Conservation (phyloP, 192 early-diverging fungal genomes). For the Backusella circina region DNA sequence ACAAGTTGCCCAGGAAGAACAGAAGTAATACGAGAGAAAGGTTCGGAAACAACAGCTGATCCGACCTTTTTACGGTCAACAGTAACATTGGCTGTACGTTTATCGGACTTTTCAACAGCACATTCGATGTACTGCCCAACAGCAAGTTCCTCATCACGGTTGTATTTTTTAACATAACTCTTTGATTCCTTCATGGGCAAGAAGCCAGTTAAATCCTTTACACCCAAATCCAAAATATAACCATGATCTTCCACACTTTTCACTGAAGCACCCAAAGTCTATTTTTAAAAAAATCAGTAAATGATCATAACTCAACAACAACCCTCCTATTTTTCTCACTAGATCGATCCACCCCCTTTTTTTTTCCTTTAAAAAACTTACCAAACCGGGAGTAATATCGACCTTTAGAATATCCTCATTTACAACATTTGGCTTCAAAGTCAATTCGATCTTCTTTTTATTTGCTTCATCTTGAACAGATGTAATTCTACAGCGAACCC, state of each 20-base stretch:
- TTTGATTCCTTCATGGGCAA: conserved; percentile 65
- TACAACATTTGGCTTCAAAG: conserved; percentile 71
- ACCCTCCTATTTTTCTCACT: neutral
- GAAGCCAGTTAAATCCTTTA: conserved; percentile 69
- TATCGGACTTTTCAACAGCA: conserved; percentile 56
- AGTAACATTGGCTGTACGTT: conserved; percentile 63
- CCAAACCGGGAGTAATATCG: conserved; percentile 71
- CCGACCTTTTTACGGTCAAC: conserved; percentile 58
- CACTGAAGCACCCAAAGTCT: conserved; percentile 65
- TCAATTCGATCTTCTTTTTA: conserved; percentile 65
- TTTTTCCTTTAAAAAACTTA: conserved; percentile 21
- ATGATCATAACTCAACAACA: neutral
- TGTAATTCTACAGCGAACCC: conserved; percentile 70
- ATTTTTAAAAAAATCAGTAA: conserved; percentile 5
- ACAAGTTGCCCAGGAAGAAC: conserved; percentile 80
- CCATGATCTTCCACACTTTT: conserved; percentile 92
- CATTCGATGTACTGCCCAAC: conserved; percentile 77
- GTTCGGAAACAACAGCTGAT: conserved; percentile 40
- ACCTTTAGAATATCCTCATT: conserved; percentile 64
- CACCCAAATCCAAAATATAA: conserved; percentile 76
- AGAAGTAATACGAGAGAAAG: conserved; percentile 68
- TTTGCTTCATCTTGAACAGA: conserved; percentile 27
- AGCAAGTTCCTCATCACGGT: conserved; percentile 53
- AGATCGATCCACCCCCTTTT: neutral
- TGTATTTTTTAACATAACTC: conserved; percentile 58